phyloP scores from a whole-genome alignment of 306 rosid genomes.

The Rosa rugosa region DNA sequence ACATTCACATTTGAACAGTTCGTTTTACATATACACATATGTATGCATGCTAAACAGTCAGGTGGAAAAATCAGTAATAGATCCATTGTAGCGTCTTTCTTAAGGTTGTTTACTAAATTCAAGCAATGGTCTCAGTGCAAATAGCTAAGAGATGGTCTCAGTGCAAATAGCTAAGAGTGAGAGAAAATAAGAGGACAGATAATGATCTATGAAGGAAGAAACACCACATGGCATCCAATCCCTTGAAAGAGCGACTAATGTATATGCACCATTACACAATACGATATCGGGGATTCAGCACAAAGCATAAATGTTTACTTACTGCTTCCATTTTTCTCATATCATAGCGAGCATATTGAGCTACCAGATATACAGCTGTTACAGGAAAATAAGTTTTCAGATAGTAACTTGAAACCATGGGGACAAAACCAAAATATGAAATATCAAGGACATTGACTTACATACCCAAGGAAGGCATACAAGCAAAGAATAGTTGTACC shows the following conservation, averaged over 20 bases:
- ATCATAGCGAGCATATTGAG: conserved; percentile 83
- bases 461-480: conserved; percentile 89
- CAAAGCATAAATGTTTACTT: conserved; percentile 21
- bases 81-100: neutral
- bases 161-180: neutral
- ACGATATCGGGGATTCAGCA: neutral
- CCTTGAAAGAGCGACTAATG: neutral
- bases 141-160: neutral
- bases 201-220: neutral
- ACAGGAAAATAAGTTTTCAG: conserved; percentile 29
- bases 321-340: conserved; percentile 82
- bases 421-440: conserved; percentile 9
- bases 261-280: neutral
- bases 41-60: neutral
- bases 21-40: neutral
- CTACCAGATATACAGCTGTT: conserved; percentile 89
- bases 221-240: conserved; percentile 10
- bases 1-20: neutral
- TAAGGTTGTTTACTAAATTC: neutral
- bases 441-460: neutral
- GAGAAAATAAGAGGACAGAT: no score
- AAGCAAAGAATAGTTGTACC: conserved; percentile 76
- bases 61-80: neutral
- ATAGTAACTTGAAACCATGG: neutral
- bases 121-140: neutral